phyloP scores from a whole-genome alignment of 371 early-diverging fungal species.

The Basidiobolus meristosporus region DNA sequence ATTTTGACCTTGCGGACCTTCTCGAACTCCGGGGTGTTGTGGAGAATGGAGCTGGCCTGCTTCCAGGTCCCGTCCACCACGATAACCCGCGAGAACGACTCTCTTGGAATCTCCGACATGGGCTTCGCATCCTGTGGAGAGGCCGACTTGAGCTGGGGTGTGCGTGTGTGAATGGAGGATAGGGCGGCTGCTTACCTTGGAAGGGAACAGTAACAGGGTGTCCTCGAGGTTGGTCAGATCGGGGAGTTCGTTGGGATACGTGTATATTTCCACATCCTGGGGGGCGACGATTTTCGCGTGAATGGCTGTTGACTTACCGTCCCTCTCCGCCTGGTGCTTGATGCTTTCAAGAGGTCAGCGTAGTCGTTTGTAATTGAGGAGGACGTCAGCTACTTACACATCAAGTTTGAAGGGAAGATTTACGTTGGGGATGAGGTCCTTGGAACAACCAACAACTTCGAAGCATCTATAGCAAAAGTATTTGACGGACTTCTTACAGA shows the following conservation, averaged over 20 bases:
- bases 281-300: slow-evolving; percentile 70
- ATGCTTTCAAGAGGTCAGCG: slow-evolving; percentile 18
- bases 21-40: slow-evolving; percentile 12
- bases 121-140: too few species aligned
- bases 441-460: slow-evolving; percentile 22
- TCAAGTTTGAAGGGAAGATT: slow-evolving; percentile 55
- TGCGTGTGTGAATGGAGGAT: too few species aligned
- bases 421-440: slow-evolving; percentile 32
- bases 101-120: too few species aligned
- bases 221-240: slow-evolving; percentile 38
- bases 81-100: slow-evolving; percentile 47
- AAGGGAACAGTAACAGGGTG: slow-evolving; percentile 73
- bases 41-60: slow-evolving; percentile 40
- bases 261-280: slow-evolving; percentile 36
- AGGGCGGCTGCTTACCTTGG: slow-evolving; percentile 27
- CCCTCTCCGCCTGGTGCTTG: slow-evolving; percentile 56
- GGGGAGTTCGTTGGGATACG: slow-evolving; percentile 22
- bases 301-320: slow-evolving; percentile 72
- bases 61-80: slow-evolving; percentile 91
- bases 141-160: too few species aligned
- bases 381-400: slow-evolving; percentile 22
- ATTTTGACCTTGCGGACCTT: slow-evolving; percentile 21
- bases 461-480: slow-evolving; percentile 60
- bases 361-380: neutral
- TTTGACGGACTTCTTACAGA: slow-evolving; percentile 38